Evolutionary conservation across 2,329 filamentous ascomycete species (phyloP), one percentile per base, ranked within the genome.

Genomic region (Alternaria consortialis): DNA sequence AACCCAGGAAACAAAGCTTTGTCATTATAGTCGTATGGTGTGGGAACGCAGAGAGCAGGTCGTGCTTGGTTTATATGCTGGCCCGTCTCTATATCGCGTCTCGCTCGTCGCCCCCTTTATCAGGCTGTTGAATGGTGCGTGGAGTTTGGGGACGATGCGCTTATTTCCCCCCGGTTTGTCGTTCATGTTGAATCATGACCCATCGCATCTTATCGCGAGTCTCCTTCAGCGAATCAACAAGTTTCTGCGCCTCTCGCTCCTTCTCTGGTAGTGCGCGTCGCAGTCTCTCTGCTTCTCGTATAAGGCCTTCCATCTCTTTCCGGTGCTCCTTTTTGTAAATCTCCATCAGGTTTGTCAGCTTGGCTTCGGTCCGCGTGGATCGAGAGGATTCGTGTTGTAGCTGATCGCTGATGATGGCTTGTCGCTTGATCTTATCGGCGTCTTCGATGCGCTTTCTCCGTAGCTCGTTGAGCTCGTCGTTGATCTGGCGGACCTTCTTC

Each of bases 341-440:
- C 50, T 87, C 86, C 78, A 91, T 91, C 65, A 86, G 80, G 47
- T 79, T 79, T 15, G 80, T 78, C 60, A 93, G 87, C 15, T 85
- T 85, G 29, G 86, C 84, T 70, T 91, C 91, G 70, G 90, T 85
- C 50, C 84, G 83, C 59, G 80, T 79, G 25, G 89, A 80, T 60
- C 87, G 83, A 58, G 86, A 85, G 60, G 91, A 85, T 69, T 92
- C 91, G 70, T 85, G 84, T 65, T 91, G 86, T 74, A 92, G 88
- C 77, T 93, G 90, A 65, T 92, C 90, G 74, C 87, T 90, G 32
- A 93, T 83, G 60, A 91, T 88, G 53, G 88, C 84, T 52, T 93
- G 81, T 32, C 86, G 87, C 62, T 72, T 74, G 55, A 79, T 75
- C 57, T 74, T 75, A 40, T 78, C 74, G 13, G 71, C 71, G 39